Base-by-base conservation (phyloP, 2,329 filamentous ascomycete genomes). In the Fusarium nygamai region DNA sequence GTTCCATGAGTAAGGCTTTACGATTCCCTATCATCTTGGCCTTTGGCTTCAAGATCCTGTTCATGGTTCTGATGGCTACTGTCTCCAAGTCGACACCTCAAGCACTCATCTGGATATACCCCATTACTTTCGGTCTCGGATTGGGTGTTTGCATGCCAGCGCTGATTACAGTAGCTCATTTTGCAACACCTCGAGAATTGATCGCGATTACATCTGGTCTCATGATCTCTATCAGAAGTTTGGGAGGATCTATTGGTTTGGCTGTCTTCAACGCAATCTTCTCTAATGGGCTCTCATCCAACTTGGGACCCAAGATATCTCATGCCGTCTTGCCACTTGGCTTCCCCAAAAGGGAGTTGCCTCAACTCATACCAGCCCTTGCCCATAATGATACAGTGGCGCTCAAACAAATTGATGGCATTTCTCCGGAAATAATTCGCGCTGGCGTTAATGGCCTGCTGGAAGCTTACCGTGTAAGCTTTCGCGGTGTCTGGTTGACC, bases 91-190 rank as follows among this genome's bases (percentile, higher is more conserved):
- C 36, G 1, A 63, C 62, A 1, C 50, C 58, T 5, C 8, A 27
- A 3, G 17, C 20, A 8, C 57, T 62, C 5, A 12, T 66, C 5
- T 66, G 59, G 59, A 16, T 17, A 10, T 66, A 47, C 2, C 47
- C 47, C 2, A 24, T 56, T 3, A 31, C 24, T 17, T 8, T 63
- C 1, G 63, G 58, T 12, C 17, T 47, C 9, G 59, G 63, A 10
- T 9, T 64, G 9, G 63, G 63, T 4, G 38, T 64, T 8, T 51
- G 62, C 20, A 34, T 65, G 8, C 46, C 62, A 13, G 33, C 58
- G 1, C 14, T 65, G 7, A 61, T 65, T 29, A 65, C 62, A 38
- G 47, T 44, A 22, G 63, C 59, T 13, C 59, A 66, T 33, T 63
- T 65, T 24, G 58, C 56, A 29, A 62, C 63, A 3, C 47, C 63